Conservation (phyloP, 495 filamentous ascomycete species). For the Aspergillus sclerotioniger region DNA sequence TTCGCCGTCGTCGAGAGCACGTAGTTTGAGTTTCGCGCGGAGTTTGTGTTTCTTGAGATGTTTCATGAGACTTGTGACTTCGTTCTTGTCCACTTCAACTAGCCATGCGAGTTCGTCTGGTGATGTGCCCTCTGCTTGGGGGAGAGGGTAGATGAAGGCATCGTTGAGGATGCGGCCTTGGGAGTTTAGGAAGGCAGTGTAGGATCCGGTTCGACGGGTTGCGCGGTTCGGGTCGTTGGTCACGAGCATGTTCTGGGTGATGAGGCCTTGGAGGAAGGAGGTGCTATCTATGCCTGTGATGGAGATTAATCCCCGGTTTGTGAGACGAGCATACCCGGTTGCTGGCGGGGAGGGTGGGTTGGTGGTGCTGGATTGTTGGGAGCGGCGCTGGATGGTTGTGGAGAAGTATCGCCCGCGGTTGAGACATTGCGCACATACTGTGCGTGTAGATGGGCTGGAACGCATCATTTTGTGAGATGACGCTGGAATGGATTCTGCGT, state of each 20-base stretch:
- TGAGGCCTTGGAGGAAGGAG: conserved; percentile 82
- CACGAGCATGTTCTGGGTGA: conserved; percentile 69
- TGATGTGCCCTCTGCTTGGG: conserved; percentile 25
- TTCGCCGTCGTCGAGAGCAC: conserved; percentile 61
- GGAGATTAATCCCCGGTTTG: conserved; percentile 72
- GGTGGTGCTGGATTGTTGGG: conserved; percentile 22
- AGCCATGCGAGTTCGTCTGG: conserved; percentile 59
- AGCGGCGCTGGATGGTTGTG: conserved; percentile 23
- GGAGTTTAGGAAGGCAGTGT: conserved; percentile 81
- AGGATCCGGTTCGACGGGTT: conserved; percentile 52
- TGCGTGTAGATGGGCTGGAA: conserved; percentile 21
- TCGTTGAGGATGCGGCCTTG: conserved; percentile 82
- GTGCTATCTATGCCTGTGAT: conserved; percentile 75
- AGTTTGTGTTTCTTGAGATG: conserved; percentile 84
- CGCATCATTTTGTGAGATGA: conserved; percentile 31
- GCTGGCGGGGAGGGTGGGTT: conserved; percentile 30
- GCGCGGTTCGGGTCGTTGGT: conserved; percentile 36
- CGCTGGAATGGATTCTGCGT: background rate
- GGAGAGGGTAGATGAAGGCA: conserved; percentile 77
- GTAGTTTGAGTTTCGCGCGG: conserved; percentile 70
- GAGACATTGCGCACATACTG: conserved; percentile 30
- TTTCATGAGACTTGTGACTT: conserved; percentile 57
- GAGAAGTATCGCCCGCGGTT: conserved; percentile 30
- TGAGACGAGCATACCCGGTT: conserved; percentile 52
- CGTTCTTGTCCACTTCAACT: conserved; percentile 74